Base-by-base conservation (phyloP, 2,329 filamentous ascomycete genomes). In the Xylariaceae sp. region DNA sequence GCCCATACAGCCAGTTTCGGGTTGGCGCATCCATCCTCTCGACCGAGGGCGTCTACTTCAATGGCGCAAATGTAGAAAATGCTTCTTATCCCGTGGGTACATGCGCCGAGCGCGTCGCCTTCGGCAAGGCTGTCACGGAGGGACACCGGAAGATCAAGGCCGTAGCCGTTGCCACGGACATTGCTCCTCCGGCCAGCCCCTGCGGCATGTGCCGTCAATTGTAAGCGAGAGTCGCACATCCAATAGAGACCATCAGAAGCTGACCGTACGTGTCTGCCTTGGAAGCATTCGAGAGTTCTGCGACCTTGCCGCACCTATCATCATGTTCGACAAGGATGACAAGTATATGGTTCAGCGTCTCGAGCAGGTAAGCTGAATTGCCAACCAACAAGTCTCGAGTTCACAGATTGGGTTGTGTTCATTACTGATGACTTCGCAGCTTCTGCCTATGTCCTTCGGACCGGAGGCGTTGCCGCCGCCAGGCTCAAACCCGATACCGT, bases 151-250 rank as follows among this genome's bases (percentile, higher is more conserved):
- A 54, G 22, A 88, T 94, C 67, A 83, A 80, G 57, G 91, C 90
- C 16, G 66, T 98, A 17, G 91, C 87, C 13, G 89, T 98, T 3
- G 78, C 87, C 6, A 94, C 90, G 4, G 87, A 96, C 61, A 84
- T 87, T 32, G 67, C 65, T 24, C 78, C 80, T 22, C 80, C 82
- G 3, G 77, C 77, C 36, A 83, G 83, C 48, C 93, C 93, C 0
- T 98, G 93, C 62, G 93, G 93, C 41, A 96, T 95, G 89, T 97
- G 91, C 64, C 76, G 91, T 55, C 91, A 96, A 63, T 95, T 91
- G 85, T 89, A 61, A 69, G 79, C 7, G 3, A n/a, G 22, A 26
- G 6, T 11, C 22, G 22, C 22, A 6, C 22, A 11, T 26, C 22
- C 6, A 26, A n/a, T n/a, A n/a, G n/a, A n/a, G n/a, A n/a, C n/a